These are phyloP conservation scores for Alternaria incomplexa DNA, from an alignment of 2,329 filamentous ascomycete species.

Conservation along the genomic window DNA sequence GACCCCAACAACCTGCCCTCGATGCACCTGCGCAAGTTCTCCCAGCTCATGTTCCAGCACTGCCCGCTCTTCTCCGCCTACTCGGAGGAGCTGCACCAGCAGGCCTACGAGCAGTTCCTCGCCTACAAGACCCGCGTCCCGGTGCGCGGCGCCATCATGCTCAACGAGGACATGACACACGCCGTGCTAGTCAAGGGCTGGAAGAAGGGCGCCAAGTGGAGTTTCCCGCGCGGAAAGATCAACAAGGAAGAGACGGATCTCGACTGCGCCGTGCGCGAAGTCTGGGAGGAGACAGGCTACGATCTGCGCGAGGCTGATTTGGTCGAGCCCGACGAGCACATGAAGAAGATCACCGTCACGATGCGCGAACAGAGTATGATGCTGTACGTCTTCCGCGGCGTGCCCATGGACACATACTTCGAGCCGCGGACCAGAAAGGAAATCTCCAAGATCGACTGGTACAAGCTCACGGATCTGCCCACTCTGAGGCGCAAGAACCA, in stretches of 20 bases:
- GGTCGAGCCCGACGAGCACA: conserved; percentile 69
- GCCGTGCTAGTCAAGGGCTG: conserved; percentile 94
- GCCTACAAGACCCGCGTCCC: conserved; percentile 94
- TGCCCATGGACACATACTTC: conserved; percentile 86
- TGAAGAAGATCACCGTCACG: conserved; percentile 85
- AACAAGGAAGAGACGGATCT: conserved; percentile 96
- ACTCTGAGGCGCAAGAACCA: conserved; percentile 73
- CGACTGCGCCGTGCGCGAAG: conserved; percentile 91
- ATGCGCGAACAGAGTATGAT: conserved; percentile 94
- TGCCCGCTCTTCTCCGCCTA: conserved; percentile 87
- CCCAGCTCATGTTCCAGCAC: conserved; percentile 88
- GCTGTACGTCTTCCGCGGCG: conserved; percentile 87
- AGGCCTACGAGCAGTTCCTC: conserved; percentile 89
- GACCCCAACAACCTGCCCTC: conserved; percentile 82
- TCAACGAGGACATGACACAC: conserved; percentile 93
- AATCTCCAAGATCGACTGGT: conserved; percentile 97
- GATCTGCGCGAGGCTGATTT: conserved; percentile 79
- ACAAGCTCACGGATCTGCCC: conserved; percentile 85
- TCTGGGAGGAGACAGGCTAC: conserved; percentile 94
- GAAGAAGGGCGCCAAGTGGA: conserved; percentile 97
- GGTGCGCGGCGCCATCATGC: conserved; percentile 89
- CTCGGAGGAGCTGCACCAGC: conserved; percentile 76
- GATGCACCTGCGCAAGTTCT: conserved; percentile 84
- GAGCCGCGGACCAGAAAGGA: conserved; percentile 93
- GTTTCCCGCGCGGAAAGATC: conserved; percentile 95